Evolutionary conservation across 345 rosid genomes (phyloP), one percentile per base, ranked within the genome.

Genomic region (Melaleuca alternifolia): DNA sequence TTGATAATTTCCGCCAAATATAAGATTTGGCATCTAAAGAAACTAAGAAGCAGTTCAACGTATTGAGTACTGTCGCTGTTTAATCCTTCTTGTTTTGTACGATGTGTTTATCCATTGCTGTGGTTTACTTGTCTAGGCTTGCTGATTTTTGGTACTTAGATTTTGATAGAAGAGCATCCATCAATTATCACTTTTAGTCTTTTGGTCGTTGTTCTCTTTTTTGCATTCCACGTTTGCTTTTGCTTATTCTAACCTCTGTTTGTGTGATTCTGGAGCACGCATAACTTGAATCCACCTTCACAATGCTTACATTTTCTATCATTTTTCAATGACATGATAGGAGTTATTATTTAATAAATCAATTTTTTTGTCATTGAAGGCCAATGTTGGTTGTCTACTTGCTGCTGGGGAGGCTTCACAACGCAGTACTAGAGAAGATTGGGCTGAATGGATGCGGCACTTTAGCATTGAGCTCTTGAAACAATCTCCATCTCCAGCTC

Each of bases 361-460:
- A 41, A 71, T 37, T 18, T 81, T 79, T 77, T 24, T 41, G 2
- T 41, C 41, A 20, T 79, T 28, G 44, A 86, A 97, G 99, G 98
- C 95, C 62, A 97, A 97, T 93, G 98, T 94, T 91, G 94, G 93
- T 84, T 94, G 95, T 75, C 91, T 97, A 86, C 96, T 97, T 85
- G 93, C 96, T 82, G 99, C 99, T 86, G 99, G 99, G 85, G 99
- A 97, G 90, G 99, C 99, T 91, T 97, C 99, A 89, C 99, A 97
- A 84, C 98, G 99, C 84, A 96, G 99, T 88, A 97, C 99, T 65
- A 96, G 93, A 91, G 99, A 97, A 93, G 99, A 97, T 87, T 97
- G 99, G 99, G 98, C 98, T 83, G 99, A 97, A 88, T 97, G 99
- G 99, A 97, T 97, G 99, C 92, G 99, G 92, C 99, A 97, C 93